Base-by-base conservation (phyloP, 352 stramenopile species). In the Phytophthora pini region DNA sequence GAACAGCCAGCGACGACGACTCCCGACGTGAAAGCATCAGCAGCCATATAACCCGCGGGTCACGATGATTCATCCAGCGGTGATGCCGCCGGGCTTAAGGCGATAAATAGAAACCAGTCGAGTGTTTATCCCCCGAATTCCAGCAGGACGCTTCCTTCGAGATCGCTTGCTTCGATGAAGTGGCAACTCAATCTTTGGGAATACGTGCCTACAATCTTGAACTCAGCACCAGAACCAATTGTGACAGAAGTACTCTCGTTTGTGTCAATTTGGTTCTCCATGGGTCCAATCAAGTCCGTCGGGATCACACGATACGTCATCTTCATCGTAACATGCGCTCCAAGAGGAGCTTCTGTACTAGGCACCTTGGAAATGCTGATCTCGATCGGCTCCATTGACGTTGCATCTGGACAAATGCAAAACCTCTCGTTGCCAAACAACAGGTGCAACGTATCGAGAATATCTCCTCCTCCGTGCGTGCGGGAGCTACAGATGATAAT, bases 381-480 rank as follows among this genome's bases (percentile, higher is more conserved):
- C 5, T 69, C 43, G 41, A 91, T 79, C 0, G 80, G 79, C 20
- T 83, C 61, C 34, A 77, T 82, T 11, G 65, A 56, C 31, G 40
- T 53, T 29, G 76, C 51, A 27, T 87, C 74, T 2, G 82, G 81
- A 34, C 82, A 92, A 13, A 92, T 76, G 54, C 66, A 88, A 50
- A 78, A 84, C 8, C 74, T 65, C 12, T 81, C 61, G 27, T 61
- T 80, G 7, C 67, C 64, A 47, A 92, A 71, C 20, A 88, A 57
- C 1, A 87, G 38, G 24, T 89, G 77, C 38, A 92, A 68, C 2
- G 76, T 76, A 52, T 93, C 82, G 5, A 90, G 65, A 39, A 93
- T 89, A 47, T 93, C 84, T 4, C 80, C 84, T 0, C 80, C 82
- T 5, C 82, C 82, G 22, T 88, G 71, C 3, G 82, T 93, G 4